A percentile compares a stretch with the other conserved stretches of the same genome.
Conservation (phyloP, 257 asterid species). For the Solanum peruvianum region DNA sequence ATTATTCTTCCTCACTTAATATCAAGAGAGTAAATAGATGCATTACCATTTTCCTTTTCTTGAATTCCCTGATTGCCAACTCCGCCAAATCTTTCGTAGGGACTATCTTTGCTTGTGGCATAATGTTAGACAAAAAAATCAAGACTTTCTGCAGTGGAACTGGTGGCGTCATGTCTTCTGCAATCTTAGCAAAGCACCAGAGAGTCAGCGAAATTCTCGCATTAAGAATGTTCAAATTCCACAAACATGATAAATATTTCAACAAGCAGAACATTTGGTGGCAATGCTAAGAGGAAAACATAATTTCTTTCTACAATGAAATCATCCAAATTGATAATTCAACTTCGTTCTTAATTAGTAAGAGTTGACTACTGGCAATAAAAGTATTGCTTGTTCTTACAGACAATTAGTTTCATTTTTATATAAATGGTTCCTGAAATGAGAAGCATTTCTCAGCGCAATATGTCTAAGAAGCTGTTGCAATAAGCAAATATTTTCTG, state of each 20-base stretch:
- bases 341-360: background rate
- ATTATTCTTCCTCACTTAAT: background rate
- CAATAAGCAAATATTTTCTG: background rate
- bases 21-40: background rate
- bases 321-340: background rate
- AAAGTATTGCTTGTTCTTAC: background rate
- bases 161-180: constrained; percentile 89
- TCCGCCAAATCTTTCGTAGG: constrained; percentile 85
- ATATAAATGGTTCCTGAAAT: background rate
- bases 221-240: background rate
- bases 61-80: constrained; percentile 65
- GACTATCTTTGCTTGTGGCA: constrained; percentile 89
- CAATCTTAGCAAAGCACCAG: constrained; percentile 37
- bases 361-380: background rate
- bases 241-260: background rate
- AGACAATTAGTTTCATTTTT: background rate
- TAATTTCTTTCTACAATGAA: background rate
- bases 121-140: constrained; percentile 47
- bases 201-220: constrained; percentile 5
- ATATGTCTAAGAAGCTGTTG: background rate
- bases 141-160: constrained; percentile 62
- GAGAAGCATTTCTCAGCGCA: background rate
- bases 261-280: background rate
- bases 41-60: constrained; percentile 60
- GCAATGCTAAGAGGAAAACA: background rate